Evolutionary conservation across 352 stramenopile genomes (phyloP), one percentile per base, ranked within the genome.

Genomic region (Phytophthora aleatoria): DNA sequence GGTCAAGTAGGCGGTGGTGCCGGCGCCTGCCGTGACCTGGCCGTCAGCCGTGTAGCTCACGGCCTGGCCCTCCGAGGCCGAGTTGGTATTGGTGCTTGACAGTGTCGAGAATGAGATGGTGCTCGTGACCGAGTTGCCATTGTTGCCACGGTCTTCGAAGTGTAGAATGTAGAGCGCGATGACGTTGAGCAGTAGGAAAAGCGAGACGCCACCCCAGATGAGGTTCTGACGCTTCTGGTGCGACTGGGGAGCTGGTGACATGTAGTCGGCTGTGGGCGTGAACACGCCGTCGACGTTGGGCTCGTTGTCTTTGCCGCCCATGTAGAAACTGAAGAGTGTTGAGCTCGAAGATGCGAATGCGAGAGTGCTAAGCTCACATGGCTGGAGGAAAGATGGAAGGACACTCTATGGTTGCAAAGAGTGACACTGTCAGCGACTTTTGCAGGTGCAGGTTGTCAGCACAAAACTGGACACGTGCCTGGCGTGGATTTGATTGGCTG

Each of bases 141-240:
- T 75, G 54, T 56, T 64, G 49, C 69, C 77, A 56, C 80, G 80
- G 74, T 91, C 80, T 16, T 72, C 82, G 67, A 94, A 94, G 75
- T 94, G 85, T 41, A 94, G 62, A 38, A 91, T 69, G 79, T 94
- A 94, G 30, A 94, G 73, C 38, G 89, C 85, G 57, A 94, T 87
- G 77, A 93, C 73, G 74, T 93, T 93, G 77, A 89, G 57, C 36
- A 90, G 67, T 30, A 93, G 63, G 68, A 93, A 91, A 63, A 72
- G 44, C 35, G 50, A 74, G 52, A 87, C 52, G 57, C 64, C 52
- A 12, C 74, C 59, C 51, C 74, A 73, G 33, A 77, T 45, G 31
- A 64, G 49, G 49, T 73, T 79, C 62, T 76, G 65, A 16, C 74
- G 75, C 52, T 74, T 77, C 52, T 39, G 52, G 28, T 61, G 28